These are phyloP conservation scores for Cucumis sativus DNA, from an alignment of 306 rosid species.

Conservation along the genomic window DNA sequence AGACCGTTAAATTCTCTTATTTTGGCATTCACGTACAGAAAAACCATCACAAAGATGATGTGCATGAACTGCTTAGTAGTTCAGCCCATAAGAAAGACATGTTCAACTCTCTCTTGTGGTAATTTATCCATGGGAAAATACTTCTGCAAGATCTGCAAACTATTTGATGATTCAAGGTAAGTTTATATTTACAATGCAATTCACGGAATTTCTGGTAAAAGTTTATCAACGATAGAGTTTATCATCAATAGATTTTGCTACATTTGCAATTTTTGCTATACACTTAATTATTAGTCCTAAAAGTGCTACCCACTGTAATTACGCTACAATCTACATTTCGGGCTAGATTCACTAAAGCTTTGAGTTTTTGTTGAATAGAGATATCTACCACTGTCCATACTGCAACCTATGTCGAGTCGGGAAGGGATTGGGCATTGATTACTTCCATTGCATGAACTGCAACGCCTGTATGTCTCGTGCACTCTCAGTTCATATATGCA, in stretches of 20 bases:
- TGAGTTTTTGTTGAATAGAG: conserved; percentile 44
- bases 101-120: conserved; percentile 57
- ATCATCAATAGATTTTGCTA: too few species aligned
- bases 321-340: too few species aligned
- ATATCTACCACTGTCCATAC: conserved; percentile 90
- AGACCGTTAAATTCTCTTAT: background rate
- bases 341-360: background rate
- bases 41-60: conserved; percentile 75
- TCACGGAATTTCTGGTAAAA: background rate
- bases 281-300: too few species aligned
- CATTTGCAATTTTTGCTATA: too few species aligned
- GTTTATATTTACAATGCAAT: background rate
- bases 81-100: conserved; percentile 56
- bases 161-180: conserved; percentile 81
- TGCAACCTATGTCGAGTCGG: conserved; percentile 94
- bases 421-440: conserved; percentile 87
- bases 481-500: conserved; percentile 57
- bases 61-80: conserved; percentile 86
- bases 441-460: conserved; percentile 94
- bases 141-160: conserved; percentile 77
- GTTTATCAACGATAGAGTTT: too few species aligned
- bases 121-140: conserved; percentile 76
- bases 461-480: conserved; percentile 85
- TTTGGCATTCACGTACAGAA: conserved; percentile 37
- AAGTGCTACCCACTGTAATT: too few species aligned